Evolutionary conservation across 2,329 filamentous ascomycete genomes (phyloP).

Genomic region (Scopulariopsis brevicaulis): DNA sequence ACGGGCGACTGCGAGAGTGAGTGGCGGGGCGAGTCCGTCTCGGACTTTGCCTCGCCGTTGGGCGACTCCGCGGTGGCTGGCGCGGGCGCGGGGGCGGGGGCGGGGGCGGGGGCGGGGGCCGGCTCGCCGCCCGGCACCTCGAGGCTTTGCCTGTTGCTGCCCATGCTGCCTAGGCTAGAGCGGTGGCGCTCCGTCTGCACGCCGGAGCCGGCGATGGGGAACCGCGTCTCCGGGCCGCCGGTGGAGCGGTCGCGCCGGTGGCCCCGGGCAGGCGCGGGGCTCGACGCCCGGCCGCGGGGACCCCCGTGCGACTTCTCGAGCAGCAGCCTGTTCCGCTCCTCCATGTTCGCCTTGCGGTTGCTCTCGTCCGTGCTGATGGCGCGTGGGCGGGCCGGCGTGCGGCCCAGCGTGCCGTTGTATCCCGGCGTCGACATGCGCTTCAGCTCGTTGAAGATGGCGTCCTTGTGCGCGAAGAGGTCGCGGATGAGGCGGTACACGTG

Average conservation of each 20-base stretch:
- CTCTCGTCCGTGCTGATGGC: constrained; percentile 94
- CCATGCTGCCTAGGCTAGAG: constrained; percentile 36
- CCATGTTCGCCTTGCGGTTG: constrained; percentile 86
- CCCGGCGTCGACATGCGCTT: constrained; percentile 74
- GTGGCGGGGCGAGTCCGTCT: constrained; percentile 7
- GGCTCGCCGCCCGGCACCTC: constrained; percentile 59
- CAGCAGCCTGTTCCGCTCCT: constrained; percentile 78
- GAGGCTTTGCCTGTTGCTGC: constrained; percentile 54
- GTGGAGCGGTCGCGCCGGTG: constrained; percentile 77
- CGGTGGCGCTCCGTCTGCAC: constrained; percentile 39
- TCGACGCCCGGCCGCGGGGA: constrained; percentile 61
- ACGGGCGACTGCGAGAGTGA: constrained; percentile 16
- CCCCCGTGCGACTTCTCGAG: constrained; percentile 62
- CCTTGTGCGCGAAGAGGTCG: constrained; percentile 88
- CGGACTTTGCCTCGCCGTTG: constrained; percentile 11
- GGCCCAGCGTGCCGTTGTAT: constrained; percentile 44
- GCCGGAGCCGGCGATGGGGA: constrained; percentile 66
- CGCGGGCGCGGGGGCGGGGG: constrained; percentile 8
- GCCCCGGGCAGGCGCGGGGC: constrained; percentile 40
- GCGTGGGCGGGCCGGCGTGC: constrained; percentile 54
- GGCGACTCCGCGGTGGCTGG: constrained; percentile 8
- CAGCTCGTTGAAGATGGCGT: constrained; percentile 87
- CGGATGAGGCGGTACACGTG: constrained; percentile 84
- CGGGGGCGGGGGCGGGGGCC: constrained; percentile 13
- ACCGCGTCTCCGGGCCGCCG: constrained; percentile 63